phyloP scores from a whole-genome alignment of 1,139 yeast genomes.

The Protomyces inouyei region DNA sequence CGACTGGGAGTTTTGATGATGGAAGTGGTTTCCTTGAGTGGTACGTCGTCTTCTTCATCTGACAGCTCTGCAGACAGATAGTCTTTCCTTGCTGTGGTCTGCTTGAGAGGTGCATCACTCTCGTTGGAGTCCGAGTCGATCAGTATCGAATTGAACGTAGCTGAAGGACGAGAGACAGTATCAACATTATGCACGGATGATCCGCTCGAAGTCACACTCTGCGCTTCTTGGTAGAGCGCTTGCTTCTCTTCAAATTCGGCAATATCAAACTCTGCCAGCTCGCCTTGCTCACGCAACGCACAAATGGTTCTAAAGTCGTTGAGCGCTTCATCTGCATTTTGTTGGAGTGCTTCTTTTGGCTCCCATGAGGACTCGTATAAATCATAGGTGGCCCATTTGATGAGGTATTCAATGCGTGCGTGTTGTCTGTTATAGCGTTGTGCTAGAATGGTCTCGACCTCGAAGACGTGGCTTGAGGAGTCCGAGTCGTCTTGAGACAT shows the following conservation, averaged over 20 bases:
- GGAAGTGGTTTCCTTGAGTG: too few relatives aligned
- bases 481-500: neutral
- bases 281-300: neutral
- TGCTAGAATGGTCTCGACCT: neutral
- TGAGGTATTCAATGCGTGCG: neutral
- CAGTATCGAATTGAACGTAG: too few relatives aligned
- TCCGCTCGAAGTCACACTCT: neutral
- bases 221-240: neutral
- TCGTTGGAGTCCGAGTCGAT: too few relatives aligned
- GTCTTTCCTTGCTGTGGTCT: too few relatives aligned
- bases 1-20: too few relatives aligned
- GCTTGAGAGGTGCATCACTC: too few relatives aligned
- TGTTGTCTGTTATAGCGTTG: neutral
- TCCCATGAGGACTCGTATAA: neutral
- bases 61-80: too few relatives aligned
- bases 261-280: neutral
- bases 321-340: neutral
- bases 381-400: neutral
- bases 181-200: too few relatives aligned
- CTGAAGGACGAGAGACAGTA: too few relatives aligned
- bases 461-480: neutral
- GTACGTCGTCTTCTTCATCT: too few relatives aligned
- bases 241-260: neutral
- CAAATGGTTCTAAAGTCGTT: neutral
- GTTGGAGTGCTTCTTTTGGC: neutral